These are phyloP conservation scores for Xylaria sp. DNA, from an alignment of 2,329 filamentous ascomycete species.

Conservation along the genomic window DNA sequence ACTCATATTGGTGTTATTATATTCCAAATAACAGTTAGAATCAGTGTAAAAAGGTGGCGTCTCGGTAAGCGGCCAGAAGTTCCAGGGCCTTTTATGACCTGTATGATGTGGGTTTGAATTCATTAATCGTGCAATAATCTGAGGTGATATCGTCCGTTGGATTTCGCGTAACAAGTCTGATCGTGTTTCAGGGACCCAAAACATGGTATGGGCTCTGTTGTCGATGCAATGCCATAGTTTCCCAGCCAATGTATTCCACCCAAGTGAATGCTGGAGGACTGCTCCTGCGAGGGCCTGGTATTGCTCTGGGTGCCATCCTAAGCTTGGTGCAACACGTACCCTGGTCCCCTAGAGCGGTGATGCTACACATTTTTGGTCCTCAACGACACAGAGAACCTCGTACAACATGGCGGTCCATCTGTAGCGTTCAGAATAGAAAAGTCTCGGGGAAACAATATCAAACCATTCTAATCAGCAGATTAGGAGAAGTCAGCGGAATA, in stretches of 20 bases:
- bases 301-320: background rate
- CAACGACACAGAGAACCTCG: background rate
- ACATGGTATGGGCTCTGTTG: background rate
- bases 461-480: background rate
- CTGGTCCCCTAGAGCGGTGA: background rate
- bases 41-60: background rate
- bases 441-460: slow-evolving; percentile 14
- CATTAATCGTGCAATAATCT: slow-evolving; percentile 1
- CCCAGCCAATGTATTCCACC: slow-evolving; percentile 1
- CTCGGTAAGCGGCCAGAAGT: slow-evolving; percentile 21
- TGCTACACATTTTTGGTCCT: background rate
- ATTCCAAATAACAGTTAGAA: background rate
- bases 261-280: background rate
- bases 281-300: background rate
- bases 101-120: background rate
- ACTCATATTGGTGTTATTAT: background rate
- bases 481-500: background rate
- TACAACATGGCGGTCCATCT: background rate
- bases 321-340: slow-evolving; percentile 1
- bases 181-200: background rate
- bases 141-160: background rate
- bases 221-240: background rate
- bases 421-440: background rate
- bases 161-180: background rate
- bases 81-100: slow-evolving; percentile 7